phyloP scores from a whole-genome alignment of 2,329 filamentous ascomycete species.

The Fusarium decemcellulare region DNA sequence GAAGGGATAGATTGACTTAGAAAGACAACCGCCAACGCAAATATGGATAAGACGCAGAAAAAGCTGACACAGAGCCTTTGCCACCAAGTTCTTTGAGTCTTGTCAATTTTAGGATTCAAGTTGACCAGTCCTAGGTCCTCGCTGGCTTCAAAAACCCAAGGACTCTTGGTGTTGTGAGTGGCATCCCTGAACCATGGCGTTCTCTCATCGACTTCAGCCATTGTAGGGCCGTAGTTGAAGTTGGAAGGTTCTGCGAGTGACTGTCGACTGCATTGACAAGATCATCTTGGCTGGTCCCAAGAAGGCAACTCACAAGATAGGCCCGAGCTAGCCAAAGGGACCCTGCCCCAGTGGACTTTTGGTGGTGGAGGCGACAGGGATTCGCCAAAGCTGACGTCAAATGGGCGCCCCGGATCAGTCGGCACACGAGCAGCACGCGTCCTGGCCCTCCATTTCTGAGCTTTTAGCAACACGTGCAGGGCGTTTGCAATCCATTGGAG shows the following conservation, averaged over 20 bases:
- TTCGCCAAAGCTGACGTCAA: background rate
- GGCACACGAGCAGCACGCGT: slow-evolving; percentile 33
- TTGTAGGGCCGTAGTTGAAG: background rate
- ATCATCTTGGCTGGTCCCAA: too few relatives aligned
- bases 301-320: too few relatives aligned
- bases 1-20: slow-evolving; percentile 26
- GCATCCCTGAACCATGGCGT: background rate
- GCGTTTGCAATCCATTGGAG: slow-evolving; percentile 27
- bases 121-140: background rate
- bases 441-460: background rate
- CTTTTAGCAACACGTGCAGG: slow-evolving; percentile 32
- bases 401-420: slow-evolving; percentile 36
- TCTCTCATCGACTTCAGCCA: background rate
- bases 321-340: slow-evolving; percentile 6
- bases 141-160: background rate
- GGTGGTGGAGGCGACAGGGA: slow-evolving; percentile 11
- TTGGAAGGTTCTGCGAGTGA: too few relatives aligned
- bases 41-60: slow-evolving; percentile 37
- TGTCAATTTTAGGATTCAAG: background rate
- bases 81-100: background rate
- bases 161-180: background rate
- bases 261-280: too few relatives aligned
- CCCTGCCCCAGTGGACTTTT: slow-evolving; percentile 35
- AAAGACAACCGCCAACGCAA: slow-evolving; percentile 39
- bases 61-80: background rate